A percentile compares a stretch with the other conserved stretches of the same genome.
phyloP scores from a whole-genome alignment of 257 asterid genomes.

The Marsdenia floribunda region DNA sequence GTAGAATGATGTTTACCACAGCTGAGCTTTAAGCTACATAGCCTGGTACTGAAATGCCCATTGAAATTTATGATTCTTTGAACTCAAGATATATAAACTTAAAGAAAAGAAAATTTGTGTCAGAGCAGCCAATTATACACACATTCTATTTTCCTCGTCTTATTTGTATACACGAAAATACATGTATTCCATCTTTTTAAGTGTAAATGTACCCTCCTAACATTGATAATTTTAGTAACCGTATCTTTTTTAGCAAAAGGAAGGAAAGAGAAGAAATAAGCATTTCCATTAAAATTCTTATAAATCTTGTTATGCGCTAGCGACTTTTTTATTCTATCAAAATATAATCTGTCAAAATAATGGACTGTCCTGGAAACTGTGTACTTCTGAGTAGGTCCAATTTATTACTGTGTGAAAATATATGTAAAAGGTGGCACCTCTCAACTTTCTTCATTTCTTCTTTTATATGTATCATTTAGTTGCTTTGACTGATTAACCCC shows the following conservation, averaged over 20 bases:
- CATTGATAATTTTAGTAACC: background rate
- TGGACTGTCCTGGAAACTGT: background rate
- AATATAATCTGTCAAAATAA: background rate
- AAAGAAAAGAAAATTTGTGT: too few species aligned
- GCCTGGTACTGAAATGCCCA: background rate
- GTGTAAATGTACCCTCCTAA: background rate
- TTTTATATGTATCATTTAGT: background rate
- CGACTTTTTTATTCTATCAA: background rate
- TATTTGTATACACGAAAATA: background rate
- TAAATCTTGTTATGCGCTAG: background rate
- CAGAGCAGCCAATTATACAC: background rate
- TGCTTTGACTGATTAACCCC: constrained; percentile 2
- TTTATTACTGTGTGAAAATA: background rate
- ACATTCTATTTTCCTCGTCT: background rate
- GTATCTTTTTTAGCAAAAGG: background rate
- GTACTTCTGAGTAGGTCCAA: background rate
- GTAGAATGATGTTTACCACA: background rate
- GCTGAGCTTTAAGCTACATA: background rate
- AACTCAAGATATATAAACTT: background rate
- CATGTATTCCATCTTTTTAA: background rate
- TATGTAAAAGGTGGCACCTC: background rate
- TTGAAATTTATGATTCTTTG: background rate
- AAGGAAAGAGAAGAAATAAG: background rate
- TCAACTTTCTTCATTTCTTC: background rate
- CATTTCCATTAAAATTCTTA: background rate